Base-by-base conservation (phyloP, 345 rosid species). In the Euphorbia tirucalli region DNA sequence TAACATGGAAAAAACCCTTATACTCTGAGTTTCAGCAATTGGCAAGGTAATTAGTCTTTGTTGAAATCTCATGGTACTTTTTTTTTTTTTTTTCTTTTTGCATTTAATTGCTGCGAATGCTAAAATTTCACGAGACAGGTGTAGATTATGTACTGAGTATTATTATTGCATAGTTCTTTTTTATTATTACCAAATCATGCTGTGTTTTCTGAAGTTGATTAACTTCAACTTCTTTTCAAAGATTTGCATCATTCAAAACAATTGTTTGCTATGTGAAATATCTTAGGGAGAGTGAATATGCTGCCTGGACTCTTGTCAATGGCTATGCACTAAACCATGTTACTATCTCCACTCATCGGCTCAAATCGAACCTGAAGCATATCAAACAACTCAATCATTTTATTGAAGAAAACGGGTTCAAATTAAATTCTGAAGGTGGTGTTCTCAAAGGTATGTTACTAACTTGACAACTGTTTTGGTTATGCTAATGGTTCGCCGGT, bases 321-420 rank as follows among this genome's bases (percentile, higher is more conserved):
- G 98, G 98, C 30, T 91, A 90, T 83, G 90, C 95, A 4, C 75
- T 94, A 74, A 94, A 94, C 81, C 98, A 94, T 82, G 89, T 91
- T 44, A 89, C 98, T 1, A 88, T 94, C 25, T 87, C 97, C 5
- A 77, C 81, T 59, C 98, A 94, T 79, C 83, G 71, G 70, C 83
- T 94, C 59, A 88, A 89, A 78, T 85, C 91, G 46, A 86, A 82
- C 32, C 80, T 93, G 81, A 81, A 81, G 57, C 80, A 75, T 63
- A 87, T 87, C 84, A 83, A 84, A 61, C 74, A 65, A 70, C 77
- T 94, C 67, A 84, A 87, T 55, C 73, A 81, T 72, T 90, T 87
- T 68, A 66, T 90, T 31, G 85, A 85, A 78, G 83, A 84, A 61
- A 91, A 83, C 37, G 90, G 93, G 7, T 90, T 90, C 85, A 84